Evolutionary conservation across 2,329 filamentous ascomycete genomes (phyloP).

Genomic region (Pseudogymnoascus sp.): DNA sequence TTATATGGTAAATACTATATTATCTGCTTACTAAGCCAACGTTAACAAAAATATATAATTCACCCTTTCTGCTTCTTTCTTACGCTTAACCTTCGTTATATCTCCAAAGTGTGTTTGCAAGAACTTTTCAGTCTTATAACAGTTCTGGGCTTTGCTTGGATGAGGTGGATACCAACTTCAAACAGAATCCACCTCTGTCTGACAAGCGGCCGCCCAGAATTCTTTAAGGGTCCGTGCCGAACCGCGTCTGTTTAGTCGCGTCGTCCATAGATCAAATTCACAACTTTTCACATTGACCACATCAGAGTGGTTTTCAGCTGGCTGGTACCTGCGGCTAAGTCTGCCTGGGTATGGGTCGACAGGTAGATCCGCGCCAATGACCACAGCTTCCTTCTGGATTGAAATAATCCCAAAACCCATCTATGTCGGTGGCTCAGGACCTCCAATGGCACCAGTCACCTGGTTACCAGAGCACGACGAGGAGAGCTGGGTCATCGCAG

Average conservation of each 20-base stretch:
- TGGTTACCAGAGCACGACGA: constrained; percentile 42
- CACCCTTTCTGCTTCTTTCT: not conserved
- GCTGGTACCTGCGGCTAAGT: constrained; percentile 9
- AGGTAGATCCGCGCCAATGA: constrained; percentile 6
- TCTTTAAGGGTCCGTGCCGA: not conserved
- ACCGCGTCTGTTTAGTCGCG: not conserved
- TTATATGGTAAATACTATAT: too few relatives aligned
- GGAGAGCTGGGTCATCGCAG: constrained; percentile 44
- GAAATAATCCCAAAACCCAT: constrained; percentile 24
- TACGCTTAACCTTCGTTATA: not conserved
- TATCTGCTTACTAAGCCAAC: not conserved
- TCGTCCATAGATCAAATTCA: not conserved
- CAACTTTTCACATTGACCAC: not conserved
- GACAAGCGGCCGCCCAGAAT: not conserved
- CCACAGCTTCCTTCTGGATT: constrained; percentile 17
- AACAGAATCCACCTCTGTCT: not conserved
- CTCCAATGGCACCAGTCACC: constrained; percentile 38
- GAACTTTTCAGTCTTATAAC: not conserved
- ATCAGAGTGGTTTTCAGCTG: constrained; percentile 2
- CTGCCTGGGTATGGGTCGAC: constrained; percentile 6
- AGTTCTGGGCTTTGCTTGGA: not conserved
- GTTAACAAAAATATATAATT: not conserved
- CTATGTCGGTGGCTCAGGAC: constrained; percentile 36
- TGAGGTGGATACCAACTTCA: not conserved
- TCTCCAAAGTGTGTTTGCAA: not conserved